Base-by-base conservation (phyloP, 768 basidiomycete species). In the Mrakia gelida region DNA sequence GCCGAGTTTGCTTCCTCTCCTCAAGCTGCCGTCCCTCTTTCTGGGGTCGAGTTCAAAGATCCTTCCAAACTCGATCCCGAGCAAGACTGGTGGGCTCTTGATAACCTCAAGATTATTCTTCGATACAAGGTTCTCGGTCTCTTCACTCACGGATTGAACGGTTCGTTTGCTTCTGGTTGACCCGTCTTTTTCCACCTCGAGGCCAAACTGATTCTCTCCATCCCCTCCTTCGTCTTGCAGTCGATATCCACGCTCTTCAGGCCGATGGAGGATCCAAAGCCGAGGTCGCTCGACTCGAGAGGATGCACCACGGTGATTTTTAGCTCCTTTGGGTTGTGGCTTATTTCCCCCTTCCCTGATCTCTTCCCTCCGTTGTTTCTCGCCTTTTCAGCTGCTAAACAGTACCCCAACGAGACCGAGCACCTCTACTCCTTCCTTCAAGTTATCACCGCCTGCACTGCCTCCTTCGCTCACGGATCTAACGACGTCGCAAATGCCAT, bases 401-500 rank as follows among this genome's bases (percentile, higher is more conserved):
- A 85, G 73, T 86, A 85, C 84, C 81, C 82, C 71, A 86, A 86
- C 83, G 85, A 86, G 79, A 84, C 84, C 86, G n/a, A n/a, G n/a
- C n/a, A n/a, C n/a, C n/a, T n/a, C n/a, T n/a, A n/a, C n/a, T n/a
- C n/a, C n/a, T n/a, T 86, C 82, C 81, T 87, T 38, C 86, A 87
- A 76, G 83, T 85, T 74, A 73, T 86, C 71, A 87, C 86, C 8
- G 86, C 86, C 23, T 86, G 85, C 80, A 86, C 84, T 32, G 84
- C 83, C 45, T 86, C 85, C 6, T 86, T 86, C 80, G 86, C 86
- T 5, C 86, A 87, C 81, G 86, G 86, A n/a, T 81, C 86, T 79
- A 86, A 86, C 83, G 86, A 86, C 75, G 80, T 85, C 18, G 81
- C 82, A 54, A 85, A 85, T 80, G 83, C 84, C 61, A 80, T 84